phyloP scores from a whole-genome alignment of 2,329 filamentous ascomycete species.

The Verticillium longisporum region DNA sequence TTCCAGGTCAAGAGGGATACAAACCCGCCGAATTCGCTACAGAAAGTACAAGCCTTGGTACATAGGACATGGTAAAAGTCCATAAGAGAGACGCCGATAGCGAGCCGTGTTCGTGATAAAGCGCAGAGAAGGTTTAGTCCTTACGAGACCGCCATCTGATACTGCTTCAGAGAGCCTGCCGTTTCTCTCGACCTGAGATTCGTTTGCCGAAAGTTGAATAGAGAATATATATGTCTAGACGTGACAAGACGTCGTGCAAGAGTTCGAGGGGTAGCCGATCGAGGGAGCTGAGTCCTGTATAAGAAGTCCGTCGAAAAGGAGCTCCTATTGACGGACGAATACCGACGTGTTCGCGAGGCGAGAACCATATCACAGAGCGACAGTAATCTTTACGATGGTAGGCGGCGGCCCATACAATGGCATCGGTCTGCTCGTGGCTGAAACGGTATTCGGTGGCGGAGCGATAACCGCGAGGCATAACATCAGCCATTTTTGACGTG shows the following conservation, averaged over 20 bases:
- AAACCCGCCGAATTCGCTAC: slow-evolving; percentile 17
- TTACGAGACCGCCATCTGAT: slow-evolving; percentile 14
- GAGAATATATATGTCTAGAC: slow-evolving; percentile 21
- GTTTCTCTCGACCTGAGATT: slow-evolving; percentile 15
- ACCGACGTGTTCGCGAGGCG: slow-evolving; percentile 16
- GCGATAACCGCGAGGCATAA: slow-evolving; percentile 29
- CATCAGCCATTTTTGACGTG: slow-evolving; percentile 1
- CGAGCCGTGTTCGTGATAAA: slow-evolving; percentile 19
- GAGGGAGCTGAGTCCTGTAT: slow-evolving; percentile 16
- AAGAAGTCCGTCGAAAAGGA: slow-evolving; percentile 15
- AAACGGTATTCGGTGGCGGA: slow-evolving; percentile 14
- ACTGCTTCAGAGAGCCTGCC: slow-evolving; percentile 18
- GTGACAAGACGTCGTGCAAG: slow-evolving; percentile 17
- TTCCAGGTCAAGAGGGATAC: slow-evolving; percentile 18
- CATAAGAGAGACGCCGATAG: slow-evolving; percentile 13
- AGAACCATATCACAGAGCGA: slow-evolving; percentile 23
- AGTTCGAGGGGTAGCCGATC: slow-evolving; percentile 23
- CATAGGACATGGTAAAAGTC: slow-evolving; percentile 10
- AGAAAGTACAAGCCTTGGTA: slow-evolving; percentile 18
- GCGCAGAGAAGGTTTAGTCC: slow-evolving; percentile 21
- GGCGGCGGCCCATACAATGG: slow-evolving; percentile 19
- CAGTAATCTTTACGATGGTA: slow-evolving; percentile 21
- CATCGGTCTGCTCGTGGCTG: slow-evolving; percentile 16
- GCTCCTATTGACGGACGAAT: slow-evolving; percentile 20
- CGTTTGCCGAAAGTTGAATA: slow-evolving; percentile 22